Evolutionary conservation across 1,139 yeast genomes (phyloP), one percentile per base, ranked within the genome.

Genomic region (Candida gigantensis): DNA sequence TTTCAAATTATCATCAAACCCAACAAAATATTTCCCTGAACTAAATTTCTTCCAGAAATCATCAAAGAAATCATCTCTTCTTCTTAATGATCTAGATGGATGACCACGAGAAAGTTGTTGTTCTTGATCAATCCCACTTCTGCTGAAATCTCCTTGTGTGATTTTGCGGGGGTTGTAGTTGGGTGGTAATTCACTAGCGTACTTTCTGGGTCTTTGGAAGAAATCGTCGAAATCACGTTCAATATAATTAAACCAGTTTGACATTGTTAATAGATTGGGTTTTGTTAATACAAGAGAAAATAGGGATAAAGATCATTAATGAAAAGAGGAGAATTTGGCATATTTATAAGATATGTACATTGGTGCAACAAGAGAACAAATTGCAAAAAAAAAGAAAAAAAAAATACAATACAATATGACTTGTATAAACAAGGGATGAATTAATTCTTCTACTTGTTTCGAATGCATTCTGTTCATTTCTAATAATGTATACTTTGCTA

Each of bases 1-100:
- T 7, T 52, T 48, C 10, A 61, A 52, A 40, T 53, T 50, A 32
- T 52, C 57, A 37, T 46, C 50, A 35, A 46, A 46, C 9, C 50
- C 50, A 32, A 46, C 34, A 30, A 44, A 46, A 24, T 44, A 37
- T 25, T 35, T 43, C 9, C 50, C 50, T 10, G 35, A 34, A 29
- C 35, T 41, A 25, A 41, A 43, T 14, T 41, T 37, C 10, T 30
- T 36, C 43, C 45, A 43, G 31, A 46, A 43, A 25, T 44, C 47
- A 34, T 41, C 46, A 19, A 37, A 28, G 31, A 42, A 44, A 16
- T 30, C 34, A 24, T 18, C 29, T 10, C 17, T 24, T 12, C 31
- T 20, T n/a, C 18, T 11, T 8, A 15, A 9, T 12, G 16, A n/a
- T 4, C 18, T 13, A 11, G 23, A 12, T 9, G 10, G 30, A 6